phyloP scores from a whole-genome alignment of 1,284 basidiomycete species.

The Ceratobasidium sp. region DNA sequence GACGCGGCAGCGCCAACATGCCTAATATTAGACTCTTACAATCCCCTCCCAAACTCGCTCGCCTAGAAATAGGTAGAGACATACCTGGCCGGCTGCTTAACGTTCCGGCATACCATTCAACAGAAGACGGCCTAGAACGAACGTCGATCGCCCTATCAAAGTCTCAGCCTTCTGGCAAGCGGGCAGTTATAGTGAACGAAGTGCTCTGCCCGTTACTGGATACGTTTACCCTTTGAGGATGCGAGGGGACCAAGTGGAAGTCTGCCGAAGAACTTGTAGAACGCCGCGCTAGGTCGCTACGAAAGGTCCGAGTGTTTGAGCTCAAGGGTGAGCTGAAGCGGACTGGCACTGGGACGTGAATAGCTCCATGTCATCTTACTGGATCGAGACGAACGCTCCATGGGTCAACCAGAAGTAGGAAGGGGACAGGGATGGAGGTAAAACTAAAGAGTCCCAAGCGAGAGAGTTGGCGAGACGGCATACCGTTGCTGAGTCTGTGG shows the following conservation, averaged over 20 bases:
- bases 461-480: background rate
- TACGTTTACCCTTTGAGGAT: slow-evolving; percentile 28
- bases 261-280: slow-evolving; percentile 7
- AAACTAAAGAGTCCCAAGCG: background rate
- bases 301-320: slow-evolving; percentile 27
- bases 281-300: slow-evolving; percentile 18
- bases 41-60: slow-evolving; percentile 22
- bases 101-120: background rate
- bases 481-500: slow-evolving; percentile 25
- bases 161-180: background rate
- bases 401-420: background rate
- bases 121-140: background rate
- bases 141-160: slow-evolving; percentile 1
- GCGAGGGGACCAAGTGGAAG: slow-evolving; percentile 2
- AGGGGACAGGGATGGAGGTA: background rate
- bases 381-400: too few relatives aligned
- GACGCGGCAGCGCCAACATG: slow-evolving; percentile 6
- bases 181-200: background rate
- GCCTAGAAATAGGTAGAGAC: slow-evolving; percentile 21
- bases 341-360: slow-evolving; percentile 26
- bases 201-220: slow-evolving; percentile 15
- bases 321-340: slow-evolving; percentile 21
- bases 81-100: slow-evolving; percentile 23
- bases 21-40: slow-evolving; percentile 26
- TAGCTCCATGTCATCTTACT: background rate